These are phyloP conservation scores for Bertia moriformis DNA, from an alignment of 2,329 filamentous ascomycete genomes.

Conservation along the genomic window DNA sequence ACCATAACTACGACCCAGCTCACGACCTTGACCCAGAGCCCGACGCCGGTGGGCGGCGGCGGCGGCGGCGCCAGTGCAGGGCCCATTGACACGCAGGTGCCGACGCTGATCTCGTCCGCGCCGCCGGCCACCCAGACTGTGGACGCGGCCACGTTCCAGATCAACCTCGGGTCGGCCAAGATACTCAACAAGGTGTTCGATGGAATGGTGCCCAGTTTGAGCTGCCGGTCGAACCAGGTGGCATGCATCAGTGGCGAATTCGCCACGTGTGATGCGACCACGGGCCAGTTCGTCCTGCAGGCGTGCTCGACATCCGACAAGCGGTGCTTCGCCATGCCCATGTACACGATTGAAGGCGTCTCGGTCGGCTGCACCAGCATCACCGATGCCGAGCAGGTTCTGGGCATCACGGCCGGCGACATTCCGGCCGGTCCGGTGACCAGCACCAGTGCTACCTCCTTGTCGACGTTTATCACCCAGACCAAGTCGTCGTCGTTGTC, in stretches of 20 bases:
- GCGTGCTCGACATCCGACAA: not conserved
- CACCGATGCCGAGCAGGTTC: not conserved
- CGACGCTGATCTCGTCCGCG: not conserved
- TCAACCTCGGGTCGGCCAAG: not conserved
- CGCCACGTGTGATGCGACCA: not conserved
- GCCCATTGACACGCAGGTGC: not conserved
- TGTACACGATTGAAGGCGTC: not conserved
- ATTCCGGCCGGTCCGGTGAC: not conserved
- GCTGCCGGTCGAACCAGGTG: not conserved
- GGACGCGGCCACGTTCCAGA: not conserved
- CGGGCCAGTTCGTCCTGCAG: not conserved
- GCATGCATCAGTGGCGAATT: not conserved
- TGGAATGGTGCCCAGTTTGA: not conserved
- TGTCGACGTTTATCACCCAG: too few relatives aligned
- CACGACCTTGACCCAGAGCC: too few relatives aligned
- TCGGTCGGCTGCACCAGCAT: not conserved
- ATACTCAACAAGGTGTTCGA: not conserved
- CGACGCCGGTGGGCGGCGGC: too few relatives aligned
- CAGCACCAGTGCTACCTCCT: not conserved
- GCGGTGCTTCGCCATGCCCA: not conserved
- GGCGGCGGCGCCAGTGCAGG: too few relatives aligned
- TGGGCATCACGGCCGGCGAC: not conserved
- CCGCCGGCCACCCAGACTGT: not conserved
- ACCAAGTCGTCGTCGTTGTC: too few relatives aligned
- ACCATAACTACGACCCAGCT: too few relatives aligned